Conservation (phyloP, 768 basidiomycete genomes). For the Psilocybe subaeruginosa region DNA sequence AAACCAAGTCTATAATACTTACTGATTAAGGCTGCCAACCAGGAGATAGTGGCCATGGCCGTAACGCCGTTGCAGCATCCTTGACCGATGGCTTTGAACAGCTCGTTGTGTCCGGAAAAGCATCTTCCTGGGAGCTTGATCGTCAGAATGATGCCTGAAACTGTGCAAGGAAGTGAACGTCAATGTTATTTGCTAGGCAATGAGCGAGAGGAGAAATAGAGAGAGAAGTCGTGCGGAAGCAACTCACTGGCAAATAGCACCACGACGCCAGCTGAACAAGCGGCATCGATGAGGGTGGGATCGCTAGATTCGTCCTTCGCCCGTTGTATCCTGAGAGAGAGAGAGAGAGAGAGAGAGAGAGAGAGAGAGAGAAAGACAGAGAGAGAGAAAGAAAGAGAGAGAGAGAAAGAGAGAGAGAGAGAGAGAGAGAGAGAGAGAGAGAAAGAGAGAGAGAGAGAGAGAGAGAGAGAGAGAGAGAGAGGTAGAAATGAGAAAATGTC, state of each 20-base stretch:
- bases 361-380: too few relatives aligned
- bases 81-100: slow-evolving; percentile 25
- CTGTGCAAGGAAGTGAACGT: slow-evolving; percentile 10
- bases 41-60: slow-evolving; percentile 29
- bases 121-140: slow-evolving; percentile 29
- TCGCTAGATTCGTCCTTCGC: slow-evolving; percentile 31
- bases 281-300: slow-evolving; percentile 26
- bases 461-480: neutral
- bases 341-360: too few relatives aligned
- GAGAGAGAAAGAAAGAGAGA: too few relatives aligned
- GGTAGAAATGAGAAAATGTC: neutral
- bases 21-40: slow-evolving; percentile 29
- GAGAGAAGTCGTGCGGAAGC: too few relatives aligned
- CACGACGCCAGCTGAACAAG: slow-evolving; percentile 26
- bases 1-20: slow-evolving; percentile 5
- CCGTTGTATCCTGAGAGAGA: slow-evolving; percentile 22
- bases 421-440: too few relatives aligned
- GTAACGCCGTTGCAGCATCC: slow-evolving; percentile 28
- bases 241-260: slow-evolving; percentile 29
- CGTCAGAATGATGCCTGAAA: slow-evolving; percentile 28
- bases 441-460: too few relatives aligned
- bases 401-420: too few relatives aligned
- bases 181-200: neutral
- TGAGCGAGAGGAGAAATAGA: too few relatives aligned
- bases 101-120: slow-evolving; percentile 25